Conservation (phyloP, 2,329 filamentous ascomycete genomes). For the Graphilbum ipis-grandicollis region DNA sequence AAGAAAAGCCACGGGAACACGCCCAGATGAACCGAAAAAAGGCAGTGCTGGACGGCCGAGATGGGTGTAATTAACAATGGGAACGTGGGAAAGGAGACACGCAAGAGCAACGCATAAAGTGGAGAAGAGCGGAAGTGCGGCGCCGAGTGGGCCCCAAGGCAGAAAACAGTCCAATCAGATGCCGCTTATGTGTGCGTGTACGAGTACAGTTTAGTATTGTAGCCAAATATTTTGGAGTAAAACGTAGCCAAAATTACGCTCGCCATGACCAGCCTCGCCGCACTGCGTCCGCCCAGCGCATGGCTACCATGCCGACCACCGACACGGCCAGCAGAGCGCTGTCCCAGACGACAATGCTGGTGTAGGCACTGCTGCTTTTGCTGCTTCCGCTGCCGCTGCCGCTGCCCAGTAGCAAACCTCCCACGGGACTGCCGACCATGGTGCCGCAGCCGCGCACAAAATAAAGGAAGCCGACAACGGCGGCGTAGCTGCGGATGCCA, state of each 20-base stretch:
- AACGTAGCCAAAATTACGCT: no score
- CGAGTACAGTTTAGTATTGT: no score
- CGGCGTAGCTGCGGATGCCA: conserved; percentile 26
- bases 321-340: conserved; percentile 21
- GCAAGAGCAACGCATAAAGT: no score
- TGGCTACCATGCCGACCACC: conserved; percentile 20
- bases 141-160: no score
- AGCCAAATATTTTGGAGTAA: no score
- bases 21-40: no score
- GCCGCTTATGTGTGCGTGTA: no score
- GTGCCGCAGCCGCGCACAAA: conserved; percentile 25
- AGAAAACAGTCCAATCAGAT: conserved; percentile 6
- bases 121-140: neutral
- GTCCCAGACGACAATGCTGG: conserved; percentile 22
- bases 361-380: conserved; percentile 14
- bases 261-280: conserved; percentile 9
- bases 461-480: conserved; percentile 28
- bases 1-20: no score
- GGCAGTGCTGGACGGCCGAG: no score
- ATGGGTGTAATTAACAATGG: no score
- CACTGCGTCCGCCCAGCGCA: conserved; percentile 18
- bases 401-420: conserved; percentile 19
- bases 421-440: conserved; percentile 26
- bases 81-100: no score
- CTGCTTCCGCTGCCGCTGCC: no score